Conservation (phyloP, 192 early-diverging fungal species). For the Ambispora gerdemannii region DNA sequence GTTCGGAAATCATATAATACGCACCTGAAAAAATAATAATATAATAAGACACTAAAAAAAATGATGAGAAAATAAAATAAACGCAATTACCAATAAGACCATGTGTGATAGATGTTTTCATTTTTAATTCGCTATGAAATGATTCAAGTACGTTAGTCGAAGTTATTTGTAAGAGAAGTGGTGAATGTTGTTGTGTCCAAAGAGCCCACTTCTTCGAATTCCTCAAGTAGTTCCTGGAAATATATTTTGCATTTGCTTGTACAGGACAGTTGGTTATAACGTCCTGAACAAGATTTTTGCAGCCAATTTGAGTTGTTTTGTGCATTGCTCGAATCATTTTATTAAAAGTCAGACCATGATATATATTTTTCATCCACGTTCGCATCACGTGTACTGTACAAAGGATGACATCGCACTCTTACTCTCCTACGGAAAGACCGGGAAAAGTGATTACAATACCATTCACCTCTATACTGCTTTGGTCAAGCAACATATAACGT, state of each 20-base stretch:
- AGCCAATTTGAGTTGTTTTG: not conserved
- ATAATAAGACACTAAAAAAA: not conserved
- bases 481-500: conserved; percentile 16
- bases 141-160: conserved; percentile 1
- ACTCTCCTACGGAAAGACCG: not conserved
- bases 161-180: conserved; percentile 22
- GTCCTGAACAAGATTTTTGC: not conserved
- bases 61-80: not conserved
- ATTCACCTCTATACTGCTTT: not conserved
- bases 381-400: conserved; percentile 23
- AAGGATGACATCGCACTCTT: conserved; percentile 25
- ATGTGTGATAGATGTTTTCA: not conserved
- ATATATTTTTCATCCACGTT: conserved; percentile 8
- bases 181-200: conserved; percentile 19
- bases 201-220: conserved; percentile 7
- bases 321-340: not conserved
- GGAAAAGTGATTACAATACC: conserved; percentile 27
- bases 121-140: conserved; percentile 12
- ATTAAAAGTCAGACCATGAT: not conserved
- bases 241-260: not conserved
- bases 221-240: not conserved
- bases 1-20: not conserved
- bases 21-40: not conserved
- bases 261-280: conserved; percentile 6
- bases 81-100: not conserved